Percentiles rank a stretch among this genome's conserved stretches.
phyloP scores from a whole-genome alignment of 345 rosid species.

The thale cress (Arabidopsis thaliana) region TAIR10.1 NC_003075.7:14456001-14456500 shows the following conservation, averaged over 20 bases:
- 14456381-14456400: conserved; percentile 38
- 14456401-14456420: conserved; percentile 12
- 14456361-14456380: not conserved
- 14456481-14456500: conserved; percentile 15
- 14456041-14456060: conserved; percentile 65
- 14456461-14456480: conserved; percentile 18
- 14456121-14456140: conserved; percentile 59
- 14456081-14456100: conserved; percentile 61
- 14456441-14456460: not conserved
- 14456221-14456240: not conserved
- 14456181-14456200: conserved; percentile 26
- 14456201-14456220: conserved; percentile 14
- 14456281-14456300: not conserved
- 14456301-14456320: conserved; percentile 24
- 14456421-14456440: conserved; percentile 20
- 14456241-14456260: conserved; percentile 4
- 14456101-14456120: conserved; percentile 52
- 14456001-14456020: conserved; percentile 37
- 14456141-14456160: not conserved
- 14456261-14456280: conserved; percentile 23
- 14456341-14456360: not conserved
- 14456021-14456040: conserved; percentile 63
- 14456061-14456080: conserved; percentile 58
- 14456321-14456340: conserved; percentile 23
- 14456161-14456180: conserved; percentile 32